A percentile compares a stretch with the other conserved stretches of the same genome.
Evolutionary conservation across 2,329 filamentous ascomycete genomes (phyloP).

Genomic region (Camptophora hylomeconis): DNA sequence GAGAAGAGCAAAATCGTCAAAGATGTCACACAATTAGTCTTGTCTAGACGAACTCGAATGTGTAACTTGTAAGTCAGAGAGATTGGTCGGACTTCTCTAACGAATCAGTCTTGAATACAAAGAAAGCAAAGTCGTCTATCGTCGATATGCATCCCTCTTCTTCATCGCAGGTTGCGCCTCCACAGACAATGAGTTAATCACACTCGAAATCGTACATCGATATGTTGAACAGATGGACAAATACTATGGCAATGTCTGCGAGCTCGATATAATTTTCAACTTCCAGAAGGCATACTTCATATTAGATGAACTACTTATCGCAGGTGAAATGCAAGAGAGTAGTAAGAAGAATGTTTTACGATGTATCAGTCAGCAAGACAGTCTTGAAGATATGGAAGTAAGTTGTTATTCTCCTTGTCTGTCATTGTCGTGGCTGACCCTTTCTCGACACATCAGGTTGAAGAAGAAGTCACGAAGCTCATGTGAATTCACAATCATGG

Average conservation of each 20-base stretch:
- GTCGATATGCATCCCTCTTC: slow-evolving; percentile 95
- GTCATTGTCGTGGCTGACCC: no score
- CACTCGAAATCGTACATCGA: slow-evolving; percentile 94
- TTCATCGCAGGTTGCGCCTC: slow-evolving; percentile 96
- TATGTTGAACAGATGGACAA: slow-evolving; percentile 99
- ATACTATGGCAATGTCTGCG: slow-evolving; percentile 99
- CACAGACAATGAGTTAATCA: slow-evolving; percentile 97
- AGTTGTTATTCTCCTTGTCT: no score
- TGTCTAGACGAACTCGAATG: slow-evolving; percentile 93
- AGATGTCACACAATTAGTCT: slow-evolving; percentile 93
- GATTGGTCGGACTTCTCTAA: slow-evolving; percentile 37
- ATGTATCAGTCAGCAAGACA: slow-evolving; percentile 94
- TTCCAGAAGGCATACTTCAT: slow-evolving; percentile 99
- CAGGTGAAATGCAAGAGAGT: slow-evolving; percentile 95
- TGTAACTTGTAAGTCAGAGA: slow-evolving; percentile 99
- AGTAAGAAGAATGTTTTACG: slow-evolving; percentile 98
- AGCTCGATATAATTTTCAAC: slow-evolving; percentile 99
- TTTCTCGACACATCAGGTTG: slow-evolving; percentile 47
- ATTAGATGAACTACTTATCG: slow-evolving; percentile 85
- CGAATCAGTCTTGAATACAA: not conserved
- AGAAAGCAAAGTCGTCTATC: slow-evolving; percentile 99
- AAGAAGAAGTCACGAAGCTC: slow-evolving; percentile 82
- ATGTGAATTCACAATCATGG: no score
- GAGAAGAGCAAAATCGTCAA: slow-evolving; percentile 99
- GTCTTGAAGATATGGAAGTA: slow-evolving; percentile 98